These are phyloP conservation scores for Gomphus bonarii DNA, from an alignment of 1,284 basidiomycete genomes.

Conservation along the genomic window DNA sequence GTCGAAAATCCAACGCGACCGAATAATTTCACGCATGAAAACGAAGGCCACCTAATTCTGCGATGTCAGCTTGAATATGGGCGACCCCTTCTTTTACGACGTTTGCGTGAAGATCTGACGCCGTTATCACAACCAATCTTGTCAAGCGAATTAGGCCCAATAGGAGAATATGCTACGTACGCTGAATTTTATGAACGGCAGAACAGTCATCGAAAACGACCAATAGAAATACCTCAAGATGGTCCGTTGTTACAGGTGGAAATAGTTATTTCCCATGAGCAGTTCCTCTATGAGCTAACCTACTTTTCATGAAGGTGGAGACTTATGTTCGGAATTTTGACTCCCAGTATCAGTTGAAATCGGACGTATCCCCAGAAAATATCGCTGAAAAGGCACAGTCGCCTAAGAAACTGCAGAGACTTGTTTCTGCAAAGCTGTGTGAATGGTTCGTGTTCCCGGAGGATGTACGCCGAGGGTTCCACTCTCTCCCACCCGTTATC, in stretches of 20 bases:
- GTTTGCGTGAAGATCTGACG: conserved; percentile 51
- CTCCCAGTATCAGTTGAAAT: background rate
- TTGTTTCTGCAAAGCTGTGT: conserved; percentile 47
- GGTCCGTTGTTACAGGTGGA: conserved; percentile 3
- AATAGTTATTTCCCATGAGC: background rate
- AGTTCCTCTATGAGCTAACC: background rate
- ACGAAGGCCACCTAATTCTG: conserved; percentile 38
- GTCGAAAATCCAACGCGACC: conserved; percentile 38
- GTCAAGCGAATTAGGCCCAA: conserved; percentile 26
- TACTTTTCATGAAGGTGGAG: conserved; percentile 1
- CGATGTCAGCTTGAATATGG: conserved; percentile 45
- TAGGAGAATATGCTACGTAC: conserved; percentile 43
- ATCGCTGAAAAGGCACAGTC: background rate
- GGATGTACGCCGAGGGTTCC: conserved; percentile 38
- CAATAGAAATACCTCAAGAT: conserved; percentile 1
- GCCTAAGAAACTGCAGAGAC: background rate
- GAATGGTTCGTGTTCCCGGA: conserved; percentile 38
- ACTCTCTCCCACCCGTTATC: conserved; percentile 53
- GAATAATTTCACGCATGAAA: conserved; percentile 46
- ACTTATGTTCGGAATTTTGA: conserved; percentile 6
- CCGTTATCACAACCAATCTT: conserved; percentile 43
- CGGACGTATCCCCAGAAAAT: background rate
- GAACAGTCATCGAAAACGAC: background rate
- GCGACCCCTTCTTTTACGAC: conserved; percentile 42
- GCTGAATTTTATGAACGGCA: conserved; percentile 39